Conservation (phyloP, 2,329 filamentous ascomycete species). For the Sphaerulina musiva region DNA sequence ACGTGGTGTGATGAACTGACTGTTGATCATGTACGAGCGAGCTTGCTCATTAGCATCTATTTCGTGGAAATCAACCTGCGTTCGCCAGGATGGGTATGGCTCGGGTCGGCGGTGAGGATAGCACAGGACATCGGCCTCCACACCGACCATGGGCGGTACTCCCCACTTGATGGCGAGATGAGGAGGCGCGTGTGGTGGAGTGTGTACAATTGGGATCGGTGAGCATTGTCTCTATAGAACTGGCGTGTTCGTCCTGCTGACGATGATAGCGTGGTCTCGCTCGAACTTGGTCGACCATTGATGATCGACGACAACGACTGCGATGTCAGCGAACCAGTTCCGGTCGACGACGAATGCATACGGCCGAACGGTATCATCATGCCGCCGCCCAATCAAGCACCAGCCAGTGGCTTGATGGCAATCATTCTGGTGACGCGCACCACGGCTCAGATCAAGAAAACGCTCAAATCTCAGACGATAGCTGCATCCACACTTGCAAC, state of each 20-base stretch:
- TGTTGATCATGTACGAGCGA: conserved; percentile 66
- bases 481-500: conserved; percentile 61
- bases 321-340: conserved; percentile 71
- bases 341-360: conserved; percentile 74
- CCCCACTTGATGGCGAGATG: conserved; percentile 75
- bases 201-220: conserved; percentile 83
- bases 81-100: conserved; percentile 78
- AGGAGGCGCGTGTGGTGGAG: conserved; percentile 88
- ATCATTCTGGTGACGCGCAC: conserved; percentile 76
- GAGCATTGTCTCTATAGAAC: conserved; percentile 23
- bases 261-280: conserved; percentile 55
- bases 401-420: conserved; percentile 66
- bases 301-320: conserved; percentile 84
- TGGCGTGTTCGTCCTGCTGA: conserved; percentile 1
- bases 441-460: conserved; percentile 65
- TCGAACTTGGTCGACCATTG: conserved; percentile 74
- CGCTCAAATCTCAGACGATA: conserved; percentile 62
- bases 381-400: conserved; percentile 37
- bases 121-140: conserved; percentile 81
- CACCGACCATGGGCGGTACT: conserved; percentile 64
- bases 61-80: conserved; percentile 81
- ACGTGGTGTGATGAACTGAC: conserved; percentile 74
- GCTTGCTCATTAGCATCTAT: conserved; percentile 69
- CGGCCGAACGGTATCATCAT: conserved; percentile 45
- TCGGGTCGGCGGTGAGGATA: conserved; percentile 70